A percentile compares a stretch with the other conserved stretches of the same genome.
These are phyloP conservation scores for Vachellia pachyceras DNA, from an alignment of 306 rosid genomes.

Conservation along the genomic window DNA sequence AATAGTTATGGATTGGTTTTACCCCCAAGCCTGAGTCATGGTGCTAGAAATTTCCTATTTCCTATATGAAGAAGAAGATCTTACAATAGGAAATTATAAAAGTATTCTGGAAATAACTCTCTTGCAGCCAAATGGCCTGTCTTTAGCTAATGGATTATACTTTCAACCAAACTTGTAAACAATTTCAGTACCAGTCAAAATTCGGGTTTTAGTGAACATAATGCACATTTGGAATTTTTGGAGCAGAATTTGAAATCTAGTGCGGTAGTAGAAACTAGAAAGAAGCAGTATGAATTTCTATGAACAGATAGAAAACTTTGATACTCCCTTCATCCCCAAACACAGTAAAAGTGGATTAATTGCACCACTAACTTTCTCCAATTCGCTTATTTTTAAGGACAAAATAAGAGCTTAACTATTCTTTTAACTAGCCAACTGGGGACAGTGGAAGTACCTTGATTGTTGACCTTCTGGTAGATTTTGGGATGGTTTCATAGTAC, in stretches of 20 bases:
- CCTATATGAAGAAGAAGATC: too few species aligned
- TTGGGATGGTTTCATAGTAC: conserved; percentile 93
- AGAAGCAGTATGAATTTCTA: neutral
- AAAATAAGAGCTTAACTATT: neutral
- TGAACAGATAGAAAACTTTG: neutral
- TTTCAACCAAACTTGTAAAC: neutral
- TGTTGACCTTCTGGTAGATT: conserved; percentile 97
- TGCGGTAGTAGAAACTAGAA: neutral
- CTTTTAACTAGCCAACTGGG: neutral
- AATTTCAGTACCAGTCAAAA: conserved; percentile 3
- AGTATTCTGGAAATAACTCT: too few species aligned
- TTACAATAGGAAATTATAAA: too few species aligned
- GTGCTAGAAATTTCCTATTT: too few species aligned
- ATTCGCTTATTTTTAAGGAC: neutral
- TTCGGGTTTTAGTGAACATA: conserved; percentile 20
- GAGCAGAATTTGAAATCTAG: conserved; percentile 16
- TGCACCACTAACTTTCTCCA: neutral
- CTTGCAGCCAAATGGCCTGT: neutral
- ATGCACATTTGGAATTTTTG: neutral
- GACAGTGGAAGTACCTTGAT: conserved; percentile 60
- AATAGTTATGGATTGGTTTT: too few species aligned
- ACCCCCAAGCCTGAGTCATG: too few species aligned
- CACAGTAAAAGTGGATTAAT: neutral
- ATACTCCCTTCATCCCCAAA: neutral
- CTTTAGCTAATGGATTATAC: neutral